Percentiles rank a stretch among this genome's conserved stretches.
phyloP scores from a whole-genome alignment of 139 green algal genomes.

The Diplosphaera chodatii region DNA sequence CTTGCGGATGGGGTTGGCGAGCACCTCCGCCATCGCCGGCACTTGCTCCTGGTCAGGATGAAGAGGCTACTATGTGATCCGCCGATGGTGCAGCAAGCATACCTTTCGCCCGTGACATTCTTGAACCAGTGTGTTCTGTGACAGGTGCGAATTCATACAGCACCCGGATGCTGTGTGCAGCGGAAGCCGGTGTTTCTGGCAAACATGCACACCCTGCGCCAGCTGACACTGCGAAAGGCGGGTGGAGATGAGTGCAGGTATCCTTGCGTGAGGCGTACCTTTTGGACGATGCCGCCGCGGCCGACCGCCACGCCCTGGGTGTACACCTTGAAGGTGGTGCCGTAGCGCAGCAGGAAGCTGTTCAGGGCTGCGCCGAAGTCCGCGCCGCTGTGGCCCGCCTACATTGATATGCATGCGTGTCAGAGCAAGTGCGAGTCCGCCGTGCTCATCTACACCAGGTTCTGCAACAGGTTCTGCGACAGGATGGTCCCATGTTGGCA shows the following conservation, averaged over 20 bases:
- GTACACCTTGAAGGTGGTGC: slow-evolving; percentile 15
- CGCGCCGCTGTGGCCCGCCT: not conserved
- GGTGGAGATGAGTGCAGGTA: not conserved
- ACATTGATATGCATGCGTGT: too few relatives aligned
- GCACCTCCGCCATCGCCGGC: not conserved
- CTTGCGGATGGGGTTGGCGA: not conserved
- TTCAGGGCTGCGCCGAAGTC: slow-evolving; percentile 23
- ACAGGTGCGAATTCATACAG: too few relatives aligned
- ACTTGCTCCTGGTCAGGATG: not conserved
- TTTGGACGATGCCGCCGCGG: slow-evolving; percentile 24
- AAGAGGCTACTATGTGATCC: not conserved
- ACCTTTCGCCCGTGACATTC: slow-evolving; percentile 2
- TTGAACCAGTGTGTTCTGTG: not conserved
- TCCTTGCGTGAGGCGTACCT: not conserved
- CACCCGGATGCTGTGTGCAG: too few relatives aligned
- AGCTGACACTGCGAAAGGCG: not conserved
- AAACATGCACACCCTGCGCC: too few relatives aligned
- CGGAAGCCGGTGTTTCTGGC: too few relatives aligned
- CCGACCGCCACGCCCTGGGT: slow-evolving; percentile 19
- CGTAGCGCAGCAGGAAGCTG: slow-evolving; percentile 32
- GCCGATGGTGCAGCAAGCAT: not conserved
- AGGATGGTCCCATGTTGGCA: too few relatives aligned
- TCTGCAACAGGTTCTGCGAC: too few relatives aligned
- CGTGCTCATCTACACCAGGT: too few relatives aligned
- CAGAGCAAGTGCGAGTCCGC: too few relatives aligned